Evolutionary conservation across 306 rosid species (phyloP).

Genomic region (Calophaca sinica): DNA sequence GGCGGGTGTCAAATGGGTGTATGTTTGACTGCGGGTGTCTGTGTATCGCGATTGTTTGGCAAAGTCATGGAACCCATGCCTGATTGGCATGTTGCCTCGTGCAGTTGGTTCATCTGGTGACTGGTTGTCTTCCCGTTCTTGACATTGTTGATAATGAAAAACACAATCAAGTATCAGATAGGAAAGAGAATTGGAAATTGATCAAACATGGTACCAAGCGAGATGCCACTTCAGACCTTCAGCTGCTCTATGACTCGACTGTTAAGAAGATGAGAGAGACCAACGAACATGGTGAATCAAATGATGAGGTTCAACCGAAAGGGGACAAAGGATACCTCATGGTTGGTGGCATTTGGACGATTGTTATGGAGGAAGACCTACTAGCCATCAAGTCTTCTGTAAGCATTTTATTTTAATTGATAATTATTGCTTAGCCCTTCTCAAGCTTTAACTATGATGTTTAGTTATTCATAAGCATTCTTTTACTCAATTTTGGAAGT

Average conservation of each 20-base stretch:
- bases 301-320: conserved; percentile 31
- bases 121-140: conserved; percentile 72
- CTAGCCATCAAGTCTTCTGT: conserved; percentile 65
- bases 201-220: conserved; percentile 54
- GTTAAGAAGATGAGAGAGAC: conserved; percentile 68
- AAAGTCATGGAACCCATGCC: conserved; percentile 87
- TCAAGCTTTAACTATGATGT: conserved; percentile 1
- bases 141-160: conserved; percentile 38
- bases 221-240: conserved; percentile 56
- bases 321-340: conserved; percentile 56
- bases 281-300: conserved; percentile 36
- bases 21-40: too few species aligned
- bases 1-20: too few species aligned
- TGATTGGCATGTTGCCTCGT: conserved; percentile 90
- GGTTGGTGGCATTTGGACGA: conserved; percentile 71
- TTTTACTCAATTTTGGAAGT: too few species aligned
- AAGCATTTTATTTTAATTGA: conserved; percentile 60
- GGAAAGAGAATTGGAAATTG: conserved; percentile 47
- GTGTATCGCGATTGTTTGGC: too few species aligned
- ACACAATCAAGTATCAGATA: conserved; percentile 47
- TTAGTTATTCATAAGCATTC: neutral
- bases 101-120: conserved; percentile 68
- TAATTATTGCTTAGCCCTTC: conserved; percentile 15
- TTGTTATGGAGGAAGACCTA: conserved; percentile 65
- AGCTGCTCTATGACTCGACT: conserved; percentile 51